phyloP scores from a whole-genome alignment of 139 green algal species.

The Picocystis salinarum region DNA sequence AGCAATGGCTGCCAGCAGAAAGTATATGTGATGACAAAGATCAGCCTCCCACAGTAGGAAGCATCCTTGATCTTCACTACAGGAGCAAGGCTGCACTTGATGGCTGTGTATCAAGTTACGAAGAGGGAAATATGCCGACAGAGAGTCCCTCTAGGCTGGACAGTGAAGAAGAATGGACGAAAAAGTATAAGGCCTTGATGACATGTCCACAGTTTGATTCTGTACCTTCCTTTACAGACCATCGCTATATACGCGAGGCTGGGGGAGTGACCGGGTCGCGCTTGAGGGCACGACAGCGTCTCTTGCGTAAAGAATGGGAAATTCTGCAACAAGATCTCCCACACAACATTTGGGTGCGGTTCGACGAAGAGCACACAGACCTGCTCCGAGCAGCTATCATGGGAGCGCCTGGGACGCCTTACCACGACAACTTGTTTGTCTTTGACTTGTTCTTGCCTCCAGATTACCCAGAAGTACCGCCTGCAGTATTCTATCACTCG shows the following conservation, averaged over 20 bases:
- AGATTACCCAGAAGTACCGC: constrained; percentile 51
- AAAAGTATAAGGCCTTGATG: background rate
- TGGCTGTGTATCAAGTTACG: no score
- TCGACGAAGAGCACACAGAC: constrained; percentile 21
- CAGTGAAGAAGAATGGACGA: no score
- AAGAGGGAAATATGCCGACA: no score
- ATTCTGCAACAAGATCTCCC: background rate
- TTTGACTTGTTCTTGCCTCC: constrained; percentile 65
- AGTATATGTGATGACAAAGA: no score
- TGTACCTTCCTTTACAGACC: background rate
- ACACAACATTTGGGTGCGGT: constrained; percentile 6
- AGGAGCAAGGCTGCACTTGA: no score
- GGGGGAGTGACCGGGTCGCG: no score
- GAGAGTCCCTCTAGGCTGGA: no score
- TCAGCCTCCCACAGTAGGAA: no score
- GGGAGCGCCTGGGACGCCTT: constrained; percentile 36
- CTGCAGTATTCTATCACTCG: constrained; percentile 21
- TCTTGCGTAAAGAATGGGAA: no score
- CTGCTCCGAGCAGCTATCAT: constrained; percentile 21
- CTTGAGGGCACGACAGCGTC: no score
- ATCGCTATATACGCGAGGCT: background rate
- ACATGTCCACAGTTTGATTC: background rate
- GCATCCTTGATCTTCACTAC: no score
- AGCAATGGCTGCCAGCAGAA: no score
- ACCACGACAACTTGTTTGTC: constrained; percentile 47